Evolutionary conservation across 192 early-diverging fungal species (phyloP).

Genomic region (Backusella circina): DNA sequence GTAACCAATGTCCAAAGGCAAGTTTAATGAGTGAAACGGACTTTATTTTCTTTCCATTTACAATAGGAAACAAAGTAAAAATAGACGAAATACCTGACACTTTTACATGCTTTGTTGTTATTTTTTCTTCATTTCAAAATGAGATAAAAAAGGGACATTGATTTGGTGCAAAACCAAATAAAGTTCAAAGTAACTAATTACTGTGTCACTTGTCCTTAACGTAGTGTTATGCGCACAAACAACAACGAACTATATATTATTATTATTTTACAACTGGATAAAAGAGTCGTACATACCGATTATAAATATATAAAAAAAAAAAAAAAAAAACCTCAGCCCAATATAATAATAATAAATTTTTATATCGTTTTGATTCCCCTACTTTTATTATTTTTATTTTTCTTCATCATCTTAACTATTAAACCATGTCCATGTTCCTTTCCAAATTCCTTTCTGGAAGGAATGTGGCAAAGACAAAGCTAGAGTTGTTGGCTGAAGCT

Average conservation of each 20-base stretch:
- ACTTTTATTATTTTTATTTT: neutral
- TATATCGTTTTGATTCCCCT: neutral
- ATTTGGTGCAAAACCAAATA: neutral
- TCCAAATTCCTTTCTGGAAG: slow-evolving; percentile 33
- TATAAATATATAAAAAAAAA: neutral
- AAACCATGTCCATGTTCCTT: slow-evolving; percentile 30
- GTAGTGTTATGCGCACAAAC: neutral
- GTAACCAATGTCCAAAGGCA: neutral
- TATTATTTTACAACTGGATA: neutral
- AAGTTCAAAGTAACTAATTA: neutral
- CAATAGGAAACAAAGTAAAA: neutral
- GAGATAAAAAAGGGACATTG: neutral
- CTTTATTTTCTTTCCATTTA: neutral
- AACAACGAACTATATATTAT: neutral
- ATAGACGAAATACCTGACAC: too few relatives aligned
- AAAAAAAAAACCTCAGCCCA: neutral
- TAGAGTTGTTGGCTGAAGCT: slow-evolving; percentile 26
- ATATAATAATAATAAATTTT: neutral
- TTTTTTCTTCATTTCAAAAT: neutral
- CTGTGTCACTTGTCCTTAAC: neutral
- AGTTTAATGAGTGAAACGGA: neutral
- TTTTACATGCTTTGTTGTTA: neutral
- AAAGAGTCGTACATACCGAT: neutral
- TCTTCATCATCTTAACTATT: neutral
- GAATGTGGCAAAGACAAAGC: slow-evolving; percentile 33